Base-by-base conservation (phyloP, 306 rosid genomes). In the Nissolia schottii region DNA sequence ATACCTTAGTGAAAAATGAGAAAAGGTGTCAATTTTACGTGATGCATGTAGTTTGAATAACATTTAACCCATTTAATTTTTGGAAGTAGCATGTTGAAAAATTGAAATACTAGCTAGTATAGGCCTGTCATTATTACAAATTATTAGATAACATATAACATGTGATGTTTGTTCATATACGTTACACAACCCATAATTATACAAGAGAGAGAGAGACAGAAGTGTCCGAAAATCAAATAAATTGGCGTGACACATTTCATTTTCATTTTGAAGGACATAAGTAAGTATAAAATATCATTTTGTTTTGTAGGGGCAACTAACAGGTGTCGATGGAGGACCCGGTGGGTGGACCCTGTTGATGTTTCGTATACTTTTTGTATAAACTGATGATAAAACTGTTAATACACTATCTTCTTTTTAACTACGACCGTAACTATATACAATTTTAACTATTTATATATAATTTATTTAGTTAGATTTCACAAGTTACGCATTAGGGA, bases 71-170 rank as follows among this genome's bases (percentile, higher is more conserved):
- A 32, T 6, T 32, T 32, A 5, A 7, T 32, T 1, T 32, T 7
- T 10, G 38, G 38, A 32, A 32, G 38, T 32, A 0, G 38, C 2
- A 32, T 7, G 8, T 34, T 34, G 40, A 34, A 34, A 34, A 34
- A 6, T 34, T 34, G 40, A 3, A 6, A 34, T 34, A 11, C 40
- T 34, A n/a, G n/a, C n/a, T n/a, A n/a, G n/a, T n/a, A n/a, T 25
- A 4, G 13, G 31, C 31, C 5, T 11, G 20, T 22, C 2, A 15
- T 65, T 40, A 3, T n/a, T 6, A 45, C 15, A 11, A 22, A 53
- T 35, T n/a, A 54, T 55, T 38, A 46, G 76, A 57, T 38, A 55
- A 38, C 53, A 37, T 54, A n/a, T n/a, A 69, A 69, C 76, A 56
- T 28, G 76, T 41, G 55, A 5, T 55, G 64, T 2, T 70, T 56